Evolutionary conservation across 306 rosid species (phyloP).

Genomic region (Prunus campanulata): DNA sequence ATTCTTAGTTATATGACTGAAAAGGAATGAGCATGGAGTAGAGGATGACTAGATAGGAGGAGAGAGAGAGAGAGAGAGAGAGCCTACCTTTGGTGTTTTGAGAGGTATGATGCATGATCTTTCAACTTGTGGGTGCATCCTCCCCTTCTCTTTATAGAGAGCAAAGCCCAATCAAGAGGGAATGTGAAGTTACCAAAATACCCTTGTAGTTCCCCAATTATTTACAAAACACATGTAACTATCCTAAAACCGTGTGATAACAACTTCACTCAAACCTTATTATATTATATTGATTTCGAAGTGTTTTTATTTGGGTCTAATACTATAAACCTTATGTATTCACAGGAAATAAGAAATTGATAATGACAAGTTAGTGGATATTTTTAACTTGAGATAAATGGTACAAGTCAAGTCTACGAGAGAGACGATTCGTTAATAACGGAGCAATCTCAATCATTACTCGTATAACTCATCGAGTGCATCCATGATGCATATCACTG

Average conservation of each 20-base stretch:
- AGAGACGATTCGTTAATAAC: no score
- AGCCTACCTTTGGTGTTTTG: neutral
- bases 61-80: neutral
- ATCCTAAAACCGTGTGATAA: slow-evolving; percentile 19
- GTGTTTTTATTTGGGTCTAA: no score
- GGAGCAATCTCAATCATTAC: no score
- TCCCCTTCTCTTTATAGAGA: slow-evolving; percentile 38
- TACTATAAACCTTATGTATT: no score
- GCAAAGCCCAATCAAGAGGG: slow-evolving; percentile 21
- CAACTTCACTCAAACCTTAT: neutral
- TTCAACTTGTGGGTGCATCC: slow-evolving; percentile 31
- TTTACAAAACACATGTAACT: slow-evolving; percentile 20
- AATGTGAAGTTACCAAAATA: slow-evolving; percentile 30
- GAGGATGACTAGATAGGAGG: neutral
- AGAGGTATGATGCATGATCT: slow-evolving; percentile 7
- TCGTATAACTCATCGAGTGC: neutral
- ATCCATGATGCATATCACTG: neutral
- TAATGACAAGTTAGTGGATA: no score
- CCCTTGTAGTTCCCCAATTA: slow-evolving; percentile 32
- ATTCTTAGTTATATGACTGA: neutral
- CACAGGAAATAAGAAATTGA: no score
- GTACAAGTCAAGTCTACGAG: no score
- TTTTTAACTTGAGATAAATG: neutral
- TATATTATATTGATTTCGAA: neutral
- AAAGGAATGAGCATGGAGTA: neutral